Conservation (phyloP, 495 filamentous ascomycete genomes). For the Rhizodiscina lignyota region DNA sequence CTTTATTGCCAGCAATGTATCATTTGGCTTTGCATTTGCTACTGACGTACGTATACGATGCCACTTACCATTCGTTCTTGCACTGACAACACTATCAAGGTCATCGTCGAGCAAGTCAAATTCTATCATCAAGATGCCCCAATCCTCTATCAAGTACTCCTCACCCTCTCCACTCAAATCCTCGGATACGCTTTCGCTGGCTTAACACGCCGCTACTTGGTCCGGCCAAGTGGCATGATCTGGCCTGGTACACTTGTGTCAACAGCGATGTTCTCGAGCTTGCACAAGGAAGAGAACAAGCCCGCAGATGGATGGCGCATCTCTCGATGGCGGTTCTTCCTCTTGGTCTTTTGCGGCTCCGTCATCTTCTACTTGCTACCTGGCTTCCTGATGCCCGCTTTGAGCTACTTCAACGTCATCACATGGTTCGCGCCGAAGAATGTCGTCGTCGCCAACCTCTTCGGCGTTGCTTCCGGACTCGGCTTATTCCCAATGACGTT, state of each 20-base stretch:
- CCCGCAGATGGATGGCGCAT: conserved; percentile 74
- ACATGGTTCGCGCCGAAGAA: conserved; percentile 81
- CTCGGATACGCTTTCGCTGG: conserved; percentile 74
- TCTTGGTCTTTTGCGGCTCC: conserved; percentile 19
- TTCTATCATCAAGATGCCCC: conserved; percentile 68
- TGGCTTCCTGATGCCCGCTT: conserved; percentile 66
- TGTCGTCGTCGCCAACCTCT: conserved; percentile 62
- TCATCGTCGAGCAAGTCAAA: conserved; percentile 74
- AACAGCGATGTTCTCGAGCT: conserved; percentile 68
- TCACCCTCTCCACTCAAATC: conserved; percentile 72
- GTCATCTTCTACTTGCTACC: conserved; percentile 68
- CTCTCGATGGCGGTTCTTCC: conserved; percentile 69
- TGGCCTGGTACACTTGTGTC: conserved; percentile 85
- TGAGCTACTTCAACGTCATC: conserved; percentile 80
- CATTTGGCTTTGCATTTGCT: conserved; percentile 78
- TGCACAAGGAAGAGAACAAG: conserved; percentile 70
- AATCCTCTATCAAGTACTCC: conserved; percentile 60
- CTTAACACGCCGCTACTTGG: conserved; percentile 58
- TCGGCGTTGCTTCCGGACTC: conserved; percentile 70
- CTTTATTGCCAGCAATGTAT: conserved; percentile 78
- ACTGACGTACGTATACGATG: conserved; percentile 36
- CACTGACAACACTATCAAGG: conserved; percentile 16
- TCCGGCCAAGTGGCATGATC: conserved; percentile 75
- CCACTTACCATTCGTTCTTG: background rate
- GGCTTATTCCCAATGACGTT: conserved; percentile 81